Evolutionary conservation across 2,329 filamentous ascomycete species (phyloP), one percentile per base, ranked within the genome.

Genomic region (Colletotrichum higginsianum): DNA sequence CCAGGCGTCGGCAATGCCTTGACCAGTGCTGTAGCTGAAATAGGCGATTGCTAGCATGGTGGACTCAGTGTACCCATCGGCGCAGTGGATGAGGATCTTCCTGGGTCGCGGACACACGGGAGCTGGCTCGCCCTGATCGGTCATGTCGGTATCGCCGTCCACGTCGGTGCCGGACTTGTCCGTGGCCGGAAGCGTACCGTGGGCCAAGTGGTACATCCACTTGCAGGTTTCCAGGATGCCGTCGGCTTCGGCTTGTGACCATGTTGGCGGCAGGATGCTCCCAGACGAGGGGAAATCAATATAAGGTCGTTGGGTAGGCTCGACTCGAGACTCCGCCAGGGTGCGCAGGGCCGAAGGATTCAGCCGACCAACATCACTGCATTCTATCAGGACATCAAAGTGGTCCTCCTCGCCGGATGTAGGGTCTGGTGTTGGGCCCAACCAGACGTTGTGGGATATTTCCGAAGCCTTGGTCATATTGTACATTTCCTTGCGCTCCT

Each of bases 1-100:
- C 95, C 95, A 98, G 11, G 96, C 95, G 67, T 95, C 90, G 38
- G 95, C 93, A 0, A 96, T 89, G 0, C 95, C 89, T 13, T 91
- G 86, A 8, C 94, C 94, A 73, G 96, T 94, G 65, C 93, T 94
- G 81, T 95, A 99, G 87, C 97, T 97, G 79, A 92, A 94, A 82
- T 99, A 99, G 12, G 96, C 94, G 49, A 99, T 90, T 2, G 90
- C 94, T 21, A 99, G 87, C 81, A 99, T 88, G 2, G 95, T 95
- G 1, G 93, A 96, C 82, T 99, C 96, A 0, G 96, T 99, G 78
- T 99, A 99, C 21, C 96, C 96, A 80, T 99, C 96, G 2, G 92
- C 92, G 80, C 96, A 98, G 81, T 98, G 96, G 50, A 99, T 93
- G 42, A 98, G 88, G 44, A 98, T 90, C 78, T 91, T 95, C 74